Evolutionary conservation across 352 stramenopile genomes (phyloP).

Genomic region (Globisporangium cederbergense): DNA sequence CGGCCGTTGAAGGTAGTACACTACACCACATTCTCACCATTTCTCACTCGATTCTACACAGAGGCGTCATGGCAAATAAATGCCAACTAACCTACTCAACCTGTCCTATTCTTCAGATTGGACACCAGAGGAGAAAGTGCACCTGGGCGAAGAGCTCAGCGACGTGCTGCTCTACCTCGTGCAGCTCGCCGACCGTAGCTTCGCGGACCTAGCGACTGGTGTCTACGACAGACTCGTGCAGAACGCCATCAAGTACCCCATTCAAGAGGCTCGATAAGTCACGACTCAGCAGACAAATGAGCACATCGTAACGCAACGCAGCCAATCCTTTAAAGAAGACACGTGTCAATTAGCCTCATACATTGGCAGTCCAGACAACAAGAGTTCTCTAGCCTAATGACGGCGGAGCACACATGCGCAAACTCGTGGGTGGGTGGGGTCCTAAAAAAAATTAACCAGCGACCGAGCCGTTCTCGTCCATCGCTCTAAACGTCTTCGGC

Average conservation of each 20-base stretch:
- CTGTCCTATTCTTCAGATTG: slow-evolving; percentile 35
- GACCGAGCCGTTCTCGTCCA: background rate
- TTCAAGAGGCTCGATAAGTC: background rate
- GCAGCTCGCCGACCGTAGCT: slow-evolving; percentile 64
- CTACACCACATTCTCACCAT: slow-evolving; percentile 84
- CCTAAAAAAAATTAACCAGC: slow-evolving; percentile 11
- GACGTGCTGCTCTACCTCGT: slow-evolving; percentile 97
- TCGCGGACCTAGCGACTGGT: slow-evolving; percentile 6
- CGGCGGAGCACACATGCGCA: background rate
- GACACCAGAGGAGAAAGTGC: slow-evolving; percentile 77
- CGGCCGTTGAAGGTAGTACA: slow-evolving; percentile 60
- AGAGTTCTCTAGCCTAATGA: background rate
- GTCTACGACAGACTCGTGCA: slow-evolving; percentile 48
- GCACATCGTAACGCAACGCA: background rate
- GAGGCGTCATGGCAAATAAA: background rate
- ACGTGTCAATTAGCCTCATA: background rate
- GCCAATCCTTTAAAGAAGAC: background rate
- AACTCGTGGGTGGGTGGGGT: background rate
- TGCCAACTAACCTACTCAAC: too few species aligned
- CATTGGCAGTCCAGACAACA: too few species aligned
- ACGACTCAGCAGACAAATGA: background rate
- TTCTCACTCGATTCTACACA: slow-evolving; percentile 76
- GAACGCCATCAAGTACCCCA: slow-evolving; percentile 15
- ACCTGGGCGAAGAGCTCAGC: slow-evolving; percentile 95
- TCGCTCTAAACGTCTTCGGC: slow-evolving; percentile 86